Evolutionary conservation across 139 green algal species (phyloP), one percentile per base, ranked within the genome.

Genomic region (Asterochloris erici): DNA sequence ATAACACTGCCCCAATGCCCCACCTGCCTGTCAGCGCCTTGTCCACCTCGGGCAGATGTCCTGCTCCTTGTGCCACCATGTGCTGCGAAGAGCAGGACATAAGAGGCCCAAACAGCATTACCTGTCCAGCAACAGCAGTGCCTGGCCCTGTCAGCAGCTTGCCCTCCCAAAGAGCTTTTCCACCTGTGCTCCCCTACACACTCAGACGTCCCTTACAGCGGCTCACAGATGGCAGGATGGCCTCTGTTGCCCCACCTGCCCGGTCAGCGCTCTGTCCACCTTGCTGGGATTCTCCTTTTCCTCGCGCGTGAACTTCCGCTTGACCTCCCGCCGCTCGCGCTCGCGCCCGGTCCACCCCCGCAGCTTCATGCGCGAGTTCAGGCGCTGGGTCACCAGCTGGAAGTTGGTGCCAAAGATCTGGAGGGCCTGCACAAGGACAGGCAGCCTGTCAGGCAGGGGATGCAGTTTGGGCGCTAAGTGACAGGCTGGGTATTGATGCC

Each of bases 241-340:
- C 24, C 14, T 15, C 23, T 21, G 16, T 16, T 26, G 23, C 29
- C 60, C 54, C 11, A 80, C 76, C 76, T 80, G 76, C 15, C 61
- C 24, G 24, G n/a, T 64, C 14, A 80, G 47, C 0, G 61, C 24
- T 60, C 26, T 29, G 24, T 69, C 61, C 19, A 80, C 60, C 23
- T 47, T 64, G 1, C 26, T 69, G 24, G 76, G 54, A n/a, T 80
- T 29, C 12, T 17, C n/a, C 60, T 68, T 80, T 13, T 68, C 38
- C 60, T 80, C 76, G 24, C 38, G 29, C 54, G 68, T 80, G 60
- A 70, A 68, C 60, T 80, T 80, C 15, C 28, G n/a, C 23, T 80
- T 80, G 23, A 80, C 76, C 13, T 80, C 60, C 60, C n/a, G 68
- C 60, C 17, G n/a, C 12, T 61, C 28, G 54, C 76, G 76, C 23